Conservation (phyloP, 495 filamentous ascomycete genomes). For the Cairneyella variabilis region DNA sequence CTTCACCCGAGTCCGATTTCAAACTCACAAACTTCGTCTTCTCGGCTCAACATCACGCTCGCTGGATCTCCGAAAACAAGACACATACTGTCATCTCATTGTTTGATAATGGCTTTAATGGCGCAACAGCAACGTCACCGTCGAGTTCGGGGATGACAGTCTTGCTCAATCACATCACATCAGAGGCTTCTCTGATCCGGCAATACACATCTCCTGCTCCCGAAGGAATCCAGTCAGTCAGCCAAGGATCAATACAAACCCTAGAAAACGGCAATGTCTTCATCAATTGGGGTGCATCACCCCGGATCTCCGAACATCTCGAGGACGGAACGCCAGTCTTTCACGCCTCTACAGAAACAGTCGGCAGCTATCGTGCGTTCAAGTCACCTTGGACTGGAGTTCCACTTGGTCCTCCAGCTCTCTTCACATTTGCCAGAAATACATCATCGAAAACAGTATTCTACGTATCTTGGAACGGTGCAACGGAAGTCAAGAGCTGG, state of each 20-base stretch:
- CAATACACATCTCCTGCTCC: background rate
- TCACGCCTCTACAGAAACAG: background rate
- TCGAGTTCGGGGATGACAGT: conserved; percentile 4
- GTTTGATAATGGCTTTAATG: conserved; percentile 54
- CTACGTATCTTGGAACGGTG: conserved; percentile 38
- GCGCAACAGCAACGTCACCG: conserved; percentile 29
- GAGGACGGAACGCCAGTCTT: background rate
- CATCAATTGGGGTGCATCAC: background rate
- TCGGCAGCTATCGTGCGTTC: background rate
- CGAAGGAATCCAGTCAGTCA: background rate
- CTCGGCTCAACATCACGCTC: conserved; percentile 59
- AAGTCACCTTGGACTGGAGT: conserved; percentile 28
- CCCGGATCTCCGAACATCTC: background rate
- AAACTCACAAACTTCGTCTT: conserved; percentile 32
- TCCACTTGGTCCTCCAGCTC: conserved; percentile 32
- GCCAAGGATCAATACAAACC: background rate
- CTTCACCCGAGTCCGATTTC: conserved; percentile 40
- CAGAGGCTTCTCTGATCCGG: background rate
- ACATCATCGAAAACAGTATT: conserved; percentile 4
- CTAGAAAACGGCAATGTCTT: background rate
- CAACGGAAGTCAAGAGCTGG: conserved; percentile 33
- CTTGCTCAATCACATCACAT: background rate
- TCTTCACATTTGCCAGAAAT: conserved; percentile 23
- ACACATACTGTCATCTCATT: conserved; percentile 44
- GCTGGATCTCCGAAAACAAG: conserved; percentile 29